A percentile compares a stretch with the other conserved stretches of the same genome.
Conservation (phyloP, 805 yeast species). For the Metschnikowia lochheadii region DNA sequence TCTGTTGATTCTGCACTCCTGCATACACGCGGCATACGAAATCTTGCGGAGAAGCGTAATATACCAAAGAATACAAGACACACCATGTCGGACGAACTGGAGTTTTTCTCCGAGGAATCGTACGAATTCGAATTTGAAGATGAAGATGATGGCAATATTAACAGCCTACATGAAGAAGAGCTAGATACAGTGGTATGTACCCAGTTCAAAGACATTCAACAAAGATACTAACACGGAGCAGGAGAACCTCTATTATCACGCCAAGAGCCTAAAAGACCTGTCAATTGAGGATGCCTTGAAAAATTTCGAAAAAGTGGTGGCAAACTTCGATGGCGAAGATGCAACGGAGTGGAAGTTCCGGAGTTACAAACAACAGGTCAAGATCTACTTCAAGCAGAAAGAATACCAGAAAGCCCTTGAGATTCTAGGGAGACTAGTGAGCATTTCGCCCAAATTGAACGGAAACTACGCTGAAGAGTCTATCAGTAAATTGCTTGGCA, state of each 20-base stretch:
- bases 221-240: conserved; percentile 15
- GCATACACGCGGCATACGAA: not conserved
- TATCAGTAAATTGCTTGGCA: conserved; percentile 31
- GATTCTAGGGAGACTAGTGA: conserved; percentile 21
- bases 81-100: conserved; percentile 35
- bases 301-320: conserved; percentile 17
- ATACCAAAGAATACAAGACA: not conserved
- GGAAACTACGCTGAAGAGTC: conserved; percentile 39
- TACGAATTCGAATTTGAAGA: conserved; percentile 37
- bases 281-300: conserved; percentile 9
- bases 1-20: not conserved
- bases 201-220: not conserved
- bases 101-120: conserved; percentile 35
- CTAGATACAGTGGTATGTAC: conserved; percentile 16
- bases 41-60: not conserved
- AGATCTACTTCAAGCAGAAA: conserved; percentile 26
- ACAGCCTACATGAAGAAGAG: conserved; percentile 16
- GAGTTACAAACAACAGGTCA: conserved; percentile 39
- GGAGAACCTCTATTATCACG: conserved; percentile 34
- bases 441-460: conserved; percentile 24
- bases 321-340: conserved; percentile 19
- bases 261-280: conserved; percentile 37
- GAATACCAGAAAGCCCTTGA: conserved; percentile 22
- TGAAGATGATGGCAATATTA: conserved; percentile 30
- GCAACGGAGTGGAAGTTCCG: conserved; percentile 36